Evolutionary conservation across 1,284 basidiomycete species (phyloP).

Genomic region (Austroboletus niveus): DNA sequence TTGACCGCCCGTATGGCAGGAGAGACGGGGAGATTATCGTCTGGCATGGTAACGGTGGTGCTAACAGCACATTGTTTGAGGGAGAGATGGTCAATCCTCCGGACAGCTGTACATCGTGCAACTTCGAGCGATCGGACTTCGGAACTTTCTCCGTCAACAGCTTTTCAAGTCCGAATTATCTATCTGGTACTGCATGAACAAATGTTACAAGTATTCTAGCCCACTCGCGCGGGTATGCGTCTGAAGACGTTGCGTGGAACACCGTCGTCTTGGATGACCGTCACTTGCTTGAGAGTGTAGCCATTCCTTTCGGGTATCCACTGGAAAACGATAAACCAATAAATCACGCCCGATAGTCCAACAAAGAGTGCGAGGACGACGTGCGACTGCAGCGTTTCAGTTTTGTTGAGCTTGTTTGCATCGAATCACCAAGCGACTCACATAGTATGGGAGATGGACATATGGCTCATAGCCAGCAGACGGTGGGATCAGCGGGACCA

Average conservation of each 20-base stretch:
- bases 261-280: slow-evolving; percentile 53
- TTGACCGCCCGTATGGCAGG: slow-evolving; percentile 35
- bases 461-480: slow-evolving; percentile 49
- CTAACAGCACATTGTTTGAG: slow-evolving; percentile 26
- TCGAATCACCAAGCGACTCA: slow-evolving; percentile 31
- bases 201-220: too few relatives aligned
- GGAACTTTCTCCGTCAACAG: background rate
- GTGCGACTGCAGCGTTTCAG: slow-evolving; percentile 43
- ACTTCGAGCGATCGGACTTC: slow-evolving; percentile 4
- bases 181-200: background rate
- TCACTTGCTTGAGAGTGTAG: slow-evolving; percentile 50
- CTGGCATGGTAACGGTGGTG: slow-evolving; percentile 20
- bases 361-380: slow-evolving; percentile 49
- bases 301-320: slow-evolving; percentile 53
- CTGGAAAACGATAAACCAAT: slow-evolving; percentile 58
- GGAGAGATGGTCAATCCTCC: background rate
- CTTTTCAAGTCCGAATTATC: background rate
- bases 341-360: slow-evolving; percentile 50
- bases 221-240: slow-evolving; percentile 4
- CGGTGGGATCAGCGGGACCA: slow-evolving; percentile 61
- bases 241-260: slow-evolving; percentile 40
- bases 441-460: slow-evolving; percentile 62
- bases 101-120: too few relatives aligned
- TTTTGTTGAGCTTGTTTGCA: background rate
- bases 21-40: slow-evolving; percentile 20